Evolutionary conservation across 176 grass and related monocot species (phyloP), one percentile per base, ranked within the genome.

Genomic region (Aegilops speltoides): DNA sequence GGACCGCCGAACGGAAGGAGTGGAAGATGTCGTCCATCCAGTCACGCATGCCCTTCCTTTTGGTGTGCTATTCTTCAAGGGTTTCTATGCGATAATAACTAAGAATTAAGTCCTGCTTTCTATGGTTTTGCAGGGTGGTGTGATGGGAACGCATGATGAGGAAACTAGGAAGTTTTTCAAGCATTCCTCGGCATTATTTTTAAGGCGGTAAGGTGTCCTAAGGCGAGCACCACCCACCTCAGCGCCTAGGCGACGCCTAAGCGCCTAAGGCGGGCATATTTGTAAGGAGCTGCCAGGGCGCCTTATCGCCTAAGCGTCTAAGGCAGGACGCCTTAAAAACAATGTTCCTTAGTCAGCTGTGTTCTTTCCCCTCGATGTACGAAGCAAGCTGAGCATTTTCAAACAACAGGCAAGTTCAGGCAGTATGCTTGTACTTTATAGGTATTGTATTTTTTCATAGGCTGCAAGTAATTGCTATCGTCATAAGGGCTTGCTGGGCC

Each of bases 71-170:
- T 73, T 73, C 68, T 89, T 3, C 36, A 16, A 79, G 45, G 20
- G 5, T 28, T 81, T 89, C 43, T 52, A 2, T 77, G 10, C 28
- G 25, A 3, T 8, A 34, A 8, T 15, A 46, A 64, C 52, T 87
- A 46, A 60, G 36, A 13, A 86, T 68, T 59, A 68, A 7, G 15
- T 60, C 12, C 25, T 57, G 4, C 17, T 77, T 73, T 56, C 15
- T 91, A 37, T 75, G 60, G 10, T 87, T 90, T 63, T 86, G 56
- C 88, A 95, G 96, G 86, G 90, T 43, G 96, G 93, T 83, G 89
- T 95, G 50, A 98, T 98, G 96, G 93, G 88, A 79, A 95, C 96
- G 37, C 96, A 95, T 89, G 96, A 96, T 85, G 96, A 98, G 83
- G 96, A 98, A 82, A 98, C 91, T 67, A 41, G 91, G 48, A 98